These are phyloP conservation scores for Trichoderma aggressivum DNA, from an alignment of 2,329 filamentous ascomycete species.

Conservation along the genomic window DNA sequence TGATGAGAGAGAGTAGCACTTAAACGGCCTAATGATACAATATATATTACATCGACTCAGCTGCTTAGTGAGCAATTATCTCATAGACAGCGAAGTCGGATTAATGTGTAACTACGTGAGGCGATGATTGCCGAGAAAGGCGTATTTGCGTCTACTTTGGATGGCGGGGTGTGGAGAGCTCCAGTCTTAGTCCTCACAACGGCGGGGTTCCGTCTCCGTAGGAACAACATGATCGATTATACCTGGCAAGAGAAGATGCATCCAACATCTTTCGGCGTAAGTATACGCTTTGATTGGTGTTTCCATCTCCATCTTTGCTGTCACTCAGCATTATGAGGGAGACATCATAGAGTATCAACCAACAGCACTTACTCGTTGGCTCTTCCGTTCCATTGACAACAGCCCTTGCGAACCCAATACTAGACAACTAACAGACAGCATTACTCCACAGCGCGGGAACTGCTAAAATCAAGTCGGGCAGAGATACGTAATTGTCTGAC, in stretches of 20 bases:
- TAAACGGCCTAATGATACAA: not conserved
- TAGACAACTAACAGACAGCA: not conserved
- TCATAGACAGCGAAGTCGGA: not conserved
- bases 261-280: not conserved
- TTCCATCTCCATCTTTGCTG: not conserved
- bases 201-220: conserved; percentile 24
- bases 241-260: not conserved
- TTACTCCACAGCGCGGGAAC: not conserved
- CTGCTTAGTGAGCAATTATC: conserved; percentile 6
- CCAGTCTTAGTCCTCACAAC: not conserved
- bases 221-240: not conserved
- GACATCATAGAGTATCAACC: not conserved
- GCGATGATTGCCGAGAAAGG: not conserved
- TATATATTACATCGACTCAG: not conserved
- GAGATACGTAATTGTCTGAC: not conserved
- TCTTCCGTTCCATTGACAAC: not conserved
- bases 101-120: conserved; percentile 5
- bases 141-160: not conserved
- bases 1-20: not conserved
- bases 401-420: not conserved
- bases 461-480: not conserved
- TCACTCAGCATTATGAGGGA: not conserved
- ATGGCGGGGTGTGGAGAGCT: conserved; percentile 15
- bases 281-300: not conserved
- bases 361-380: not conserved